Base-by-base conservation (phyloP, 306 rosid genomes). In the Cicer cuneatum region DNA sequence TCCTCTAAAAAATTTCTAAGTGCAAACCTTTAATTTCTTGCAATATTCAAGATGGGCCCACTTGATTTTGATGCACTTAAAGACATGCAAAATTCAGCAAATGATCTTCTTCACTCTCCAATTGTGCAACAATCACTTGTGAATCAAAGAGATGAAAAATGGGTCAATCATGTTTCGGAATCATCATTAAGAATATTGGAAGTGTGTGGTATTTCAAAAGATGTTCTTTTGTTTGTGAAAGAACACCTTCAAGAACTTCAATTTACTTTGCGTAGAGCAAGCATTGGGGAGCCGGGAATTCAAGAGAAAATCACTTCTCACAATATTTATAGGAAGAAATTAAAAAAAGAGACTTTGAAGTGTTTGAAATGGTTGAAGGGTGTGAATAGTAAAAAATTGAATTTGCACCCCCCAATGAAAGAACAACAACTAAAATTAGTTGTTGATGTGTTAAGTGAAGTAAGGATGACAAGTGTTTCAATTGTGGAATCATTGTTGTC, bases 211-310 rank as follows among this genome's bases (percentile, higher is more conserved):
- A 83, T 78, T 57, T 84, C 95, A 3, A 87, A 84, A 71, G 92
- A 89, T 65, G 84, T 87, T 33, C 83, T 89, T 37, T 71, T 64
- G 38, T 80, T 84, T 2, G 89, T 87, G 5, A 84, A 87, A 68
- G 79, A 86, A 38, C 90, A 87, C 66, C 87, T 89, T 42, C 87
- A 76, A 60, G 85, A 87, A 38, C 90, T 89, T 63, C 92, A 84
- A 18, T 78, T 79, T 47, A 85, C 89, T 1, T 57, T 89, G 10
- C 70, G 84, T 0, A 73, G 84, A 64, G 85, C 77, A 6, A 82
- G 74, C 66, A 75, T 75, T 49, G 83, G 83, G 0, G 86, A 84
- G 47, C 18, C 73, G 0, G 82, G 82, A 2, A 62, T 80, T 0
- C 78, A 71, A 5, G 78, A 75, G 61, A 85, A 82, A 61, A 73